Conservation (phyloP, 495 filamentous ascomycete genomes). For the Hypoxylon lenormandii region DNA sequence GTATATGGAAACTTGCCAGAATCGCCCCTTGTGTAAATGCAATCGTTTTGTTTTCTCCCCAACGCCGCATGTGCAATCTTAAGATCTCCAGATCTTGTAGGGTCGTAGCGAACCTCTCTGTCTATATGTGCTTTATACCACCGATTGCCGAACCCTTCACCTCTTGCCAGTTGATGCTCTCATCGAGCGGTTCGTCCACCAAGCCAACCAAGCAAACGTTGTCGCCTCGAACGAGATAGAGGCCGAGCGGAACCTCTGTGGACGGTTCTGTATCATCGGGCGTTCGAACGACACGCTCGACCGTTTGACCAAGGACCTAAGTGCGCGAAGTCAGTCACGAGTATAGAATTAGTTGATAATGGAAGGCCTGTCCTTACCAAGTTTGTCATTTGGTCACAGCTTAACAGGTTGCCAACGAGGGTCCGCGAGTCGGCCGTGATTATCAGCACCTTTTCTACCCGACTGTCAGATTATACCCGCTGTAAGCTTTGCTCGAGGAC, state of each 20-base stretch:
- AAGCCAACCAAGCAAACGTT: slow-evolving; percentile 92
- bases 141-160: slow-evolving; percentile 88
- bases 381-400: slow-evolving; percentile 93
- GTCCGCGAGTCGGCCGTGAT: slow-evolving; percentile 93
- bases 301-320: slow-evolving; percentile 78
- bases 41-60: slow-evolving; percentile 26
- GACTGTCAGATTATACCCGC: slow-evolving; percentile 45
- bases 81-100: slow-evolving; percentile 13
- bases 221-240: slow-evolving; percentile 93
- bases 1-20: slow-evolving; percentile 37
- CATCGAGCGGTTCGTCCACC: slow-evolving; percentile 88
- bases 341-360: not conserved
- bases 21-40: slow-evolving; percentile 40
- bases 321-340: slow-evolving; percentile 13
- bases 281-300: slow-evolving; percentile 89
- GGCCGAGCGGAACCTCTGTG: slow-evolving; percentile 81
- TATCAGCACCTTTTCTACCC: slow-evolving; percentile 86
- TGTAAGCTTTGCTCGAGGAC: slow-evolving; percentile 28
- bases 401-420: slow-evolving; percentile 82
- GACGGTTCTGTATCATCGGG: slow-evolving; percentile 85
- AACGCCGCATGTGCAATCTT: slow-evolving; percentile 47
- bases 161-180: slow-evolving; percentile 87
- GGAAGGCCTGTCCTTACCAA: slow-evolving; percentile 62
- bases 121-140: slow-evolving; percentile 74
- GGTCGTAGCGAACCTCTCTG: not conserved